Percentiles rank a stretch among this genome's conserved stretches.
These are phyloP conservation scores for Penstemon barbatus DNA, from an alignment of 257 asterid genomes.

Conservation along the genomic window DNA sequence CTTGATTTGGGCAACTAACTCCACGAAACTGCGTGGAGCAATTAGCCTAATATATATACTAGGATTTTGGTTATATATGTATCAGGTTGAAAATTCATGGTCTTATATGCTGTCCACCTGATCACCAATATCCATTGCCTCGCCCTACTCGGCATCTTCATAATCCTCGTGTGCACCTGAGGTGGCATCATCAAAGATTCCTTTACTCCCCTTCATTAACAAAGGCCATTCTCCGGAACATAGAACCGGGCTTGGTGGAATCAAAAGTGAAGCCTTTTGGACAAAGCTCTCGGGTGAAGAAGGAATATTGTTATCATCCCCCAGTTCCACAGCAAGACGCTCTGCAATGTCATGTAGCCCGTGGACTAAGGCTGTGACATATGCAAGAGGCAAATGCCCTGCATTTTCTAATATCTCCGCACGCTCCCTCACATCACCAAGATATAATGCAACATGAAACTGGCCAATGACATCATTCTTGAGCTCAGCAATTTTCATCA, in stretches of 20 bases:
- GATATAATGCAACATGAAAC: conserved; percentile 84
- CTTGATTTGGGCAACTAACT: no score
- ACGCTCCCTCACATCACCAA: conserved; percentile 84
- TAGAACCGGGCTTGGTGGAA: conserved; percentile 75
- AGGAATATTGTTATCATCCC: conserved; percentile 52
- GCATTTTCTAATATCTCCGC: conserved; percentile 75
- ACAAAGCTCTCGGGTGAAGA: conserved; percentile 47
- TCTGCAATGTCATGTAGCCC: conserved; percentile 73
- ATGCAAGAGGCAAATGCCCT: conserved; percentile 83
- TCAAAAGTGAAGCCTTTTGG: conserved; percentile 54
- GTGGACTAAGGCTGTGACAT: conserved; percentile 62
- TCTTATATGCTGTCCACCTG: conserved; percentile 51
- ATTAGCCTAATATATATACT: no score
- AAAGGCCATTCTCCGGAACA: conserved; percentile 94
- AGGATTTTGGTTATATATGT: no score
- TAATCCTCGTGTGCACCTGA: conserved; percentile 48
- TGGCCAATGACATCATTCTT: conserved; percentile 93
- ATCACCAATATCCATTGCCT: conserved; percentile 60
- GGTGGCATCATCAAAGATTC: conserved; percentile 63
- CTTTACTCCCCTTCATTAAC: conserved; percentile 70
- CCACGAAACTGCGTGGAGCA: no score
- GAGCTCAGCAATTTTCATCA: conserved; percentile 95
- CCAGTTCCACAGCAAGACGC: conserved; percentile 64
- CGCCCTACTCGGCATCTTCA: conserved; percentile 81
- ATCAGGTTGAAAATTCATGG: no score